These are phyloP conservation scores for Blastosporella zonata DNA, from an alignment of 1,284 basidiomycete species.

Conservation along the genomic window DNA sequence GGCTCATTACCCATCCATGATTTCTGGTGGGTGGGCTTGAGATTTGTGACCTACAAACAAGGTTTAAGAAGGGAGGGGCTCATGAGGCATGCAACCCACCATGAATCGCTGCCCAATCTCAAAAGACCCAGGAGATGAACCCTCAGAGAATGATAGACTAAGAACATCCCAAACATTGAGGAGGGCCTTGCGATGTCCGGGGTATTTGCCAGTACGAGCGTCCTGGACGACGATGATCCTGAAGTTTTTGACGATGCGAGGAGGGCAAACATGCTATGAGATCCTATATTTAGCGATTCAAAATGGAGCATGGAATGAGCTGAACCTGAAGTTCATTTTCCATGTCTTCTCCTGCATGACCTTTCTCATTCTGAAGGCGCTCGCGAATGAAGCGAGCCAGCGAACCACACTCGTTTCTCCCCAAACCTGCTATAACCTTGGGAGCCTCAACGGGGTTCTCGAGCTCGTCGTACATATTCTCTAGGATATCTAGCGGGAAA, in stretches of 20 bases:
- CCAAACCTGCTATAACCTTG: conserved; percentile 40
- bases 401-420: conserved; percentile 55
- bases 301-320: conserved; percentile 1
- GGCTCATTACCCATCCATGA: conserved; percentile 61
- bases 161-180: conserved; percentile 85
- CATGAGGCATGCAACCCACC: conserved; percentile 37
- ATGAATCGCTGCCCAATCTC: conserved; percentile 68
- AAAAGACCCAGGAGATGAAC: conserved; percentile 51
- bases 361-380: conserved; percentile 48
- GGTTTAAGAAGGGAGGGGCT: background rate
- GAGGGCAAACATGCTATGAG: conserved; percentile 65
- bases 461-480: conserved; percentile 63
- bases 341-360: conserved; percentile 55
- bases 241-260: conserved; percentile 78
- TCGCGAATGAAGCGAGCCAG: conserved; percentile 56
- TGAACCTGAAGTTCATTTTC: conserved; percentile 69
- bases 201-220: conserved; percentile 49
- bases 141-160: conserved; percentile 49
- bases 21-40: conserved; percentile 55
- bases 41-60: conserved; percentile 52
- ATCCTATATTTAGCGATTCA: conserved; percentile 8
- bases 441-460: conserved; percentile 50
- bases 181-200: conserved; percentile 61
- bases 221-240: conserved; percentile 78
- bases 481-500: conserved; percentile 54